phyloP scores from a whole-genome alignment of 768 basidiomycete genomes.

The Kwoniella dejecticola region DNA sequence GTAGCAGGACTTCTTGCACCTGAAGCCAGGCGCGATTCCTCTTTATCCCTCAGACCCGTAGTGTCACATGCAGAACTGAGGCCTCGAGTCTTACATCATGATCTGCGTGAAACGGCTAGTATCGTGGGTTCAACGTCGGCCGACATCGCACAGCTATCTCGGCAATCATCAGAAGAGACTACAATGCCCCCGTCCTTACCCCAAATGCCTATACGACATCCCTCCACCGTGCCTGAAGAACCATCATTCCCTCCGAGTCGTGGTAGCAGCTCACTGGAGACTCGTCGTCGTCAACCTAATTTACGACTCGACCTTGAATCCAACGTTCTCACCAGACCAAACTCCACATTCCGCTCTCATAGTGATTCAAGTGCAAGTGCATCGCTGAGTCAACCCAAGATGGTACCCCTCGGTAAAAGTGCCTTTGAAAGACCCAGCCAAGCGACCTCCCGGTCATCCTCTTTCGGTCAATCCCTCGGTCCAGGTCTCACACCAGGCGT shows the following conservation, averaged over 20 bases:
- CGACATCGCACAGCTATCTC: slow-evolving; percentile 30
- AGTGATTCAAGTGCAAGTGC: slow-evolving; percentile 16
- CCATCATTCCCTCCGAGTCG: slow-evolving; percentile 17
- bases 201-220: slow-evolving; percentile 16
- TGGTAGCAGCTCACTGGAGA: slow-evolving; percentile 43
- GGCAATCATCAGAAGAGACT: slow-evolving; percentile 21
- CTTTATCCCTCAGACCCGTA: slow-evolving; percentile 31
- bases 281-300: slow-evolving; percentile 51
- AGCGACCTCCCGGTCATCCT: slow-evolving; percentile 37
- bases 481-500: slow-evolving; percentile 47
- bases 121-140: slow-evolving; percentile 34
- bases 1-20: slow-evolving; percentile 29
- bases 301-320: slow-evolving; percentile 52
- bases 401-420: slow-evolving; percentile 17
- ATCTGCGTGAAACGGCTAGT: slow-evolving; percentile 17
- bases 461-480: slow-evolving; percentile 35
- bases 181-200: slow-evolving; percentile 27
- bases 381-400: slow-evolving; percentile 15
- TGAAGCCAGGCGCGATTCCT: slow-evolving; percentile 26
- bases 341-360: slow-evolving; percentile 16
- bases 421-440: slow-evolving; percentile 26
- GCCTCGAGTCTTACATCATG: slow-evolving; percentile 2
- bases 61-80: slow-evolving; percentile 43
- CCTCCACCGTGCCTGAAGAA: slow-evolving; percentile 39
- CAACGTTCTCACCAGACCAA: slow-evolving; percentile 23